Base-by-base conservation (phyloP, 768 basidiomycete genomes). In the Tricholoma bakamatsutake region DNA sequence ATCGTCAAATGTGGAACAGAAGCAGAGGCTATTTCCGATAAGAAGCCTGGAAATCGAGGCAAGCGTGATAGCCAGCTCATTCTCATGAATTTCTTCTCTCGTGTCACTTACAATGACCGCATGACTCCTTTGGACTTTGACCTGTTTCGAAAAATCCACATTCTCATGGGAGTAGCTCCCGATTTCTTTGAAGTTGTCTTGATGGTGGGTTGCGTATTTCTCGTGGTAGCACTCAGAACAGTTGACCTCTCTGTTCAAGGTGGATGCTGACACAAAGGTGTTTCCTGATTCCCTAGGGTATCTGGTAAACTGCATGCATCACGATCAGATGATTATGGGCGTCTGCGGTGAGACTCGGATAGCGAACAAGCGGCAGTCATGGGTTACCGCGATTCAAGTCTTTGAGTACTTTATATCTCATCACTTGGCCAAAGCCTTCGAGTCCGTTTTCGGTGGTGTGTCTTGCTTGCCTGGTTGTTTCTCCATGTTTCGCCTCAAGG, bases 361-460 rank as follows among this genome's bases (percentile, higher is more conserved):
- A 72, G 94, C 93, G 45, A 99, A 99, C 79, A 99, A 99, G 68
- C 88, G 94, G 21, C 85, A 93, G 58, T 94, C 93, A 18, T 99
- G 97, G 97, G 94, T 99, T 21, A 98, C 97, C 1, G 87, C 89
- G 49, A 99, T 99, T 64, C 97, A 99, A 69, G 96, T 98, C 40
- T 95, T 93, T 67, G 93, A 95, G 69, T 99, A 99, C 71, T 99
- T 98, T 73, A 98, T 99, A 66, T 98, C 95, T 35, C 97, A 99
- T 71, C 96, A 99, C 70, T 82, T 94, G 52, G 91, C 96, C 58
- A 99, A 99, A 71, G 95, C 93, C 6, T 99, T 99, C 72, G 97
- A 99, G 70, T 94, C 97, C 18, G 93, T 97, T 24, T 98, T 99
- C 65, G 97, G 97, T 66, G 97, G 97, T 83, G 97, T 99, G 56